These are phyloP conservation scores for Thymus mandschuricus DNA, from an alignment of 257 asterid genomes.

Conservation along the genomic window DNA sequence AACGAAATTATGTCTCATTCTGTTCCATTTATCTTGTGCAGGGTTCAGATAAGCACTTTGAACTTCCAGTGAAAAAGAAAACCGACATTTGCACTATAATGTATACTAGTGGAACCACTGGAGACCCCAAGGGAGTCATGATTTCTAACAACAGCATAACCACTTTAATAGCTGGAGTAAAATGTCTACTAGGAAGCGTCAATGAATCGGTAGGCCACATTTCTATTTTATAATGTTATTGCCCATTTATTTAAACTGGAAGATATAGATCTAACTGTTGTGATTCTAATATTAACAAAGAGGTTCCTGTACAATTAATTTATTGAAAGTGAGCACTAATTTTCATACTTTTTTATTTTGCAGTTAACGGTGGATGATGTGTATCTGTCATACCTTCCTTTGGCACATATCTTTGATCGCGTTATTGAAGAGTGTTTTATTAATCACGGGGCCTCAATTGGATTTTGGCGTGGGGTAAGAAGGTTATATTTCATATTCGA, in stretches of 20 bases:
- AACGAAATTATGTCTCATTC: constrained; percentile 13
- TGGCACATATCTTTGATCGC: constrained; percentile 98
- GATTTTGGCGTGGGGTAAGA: constrained; percentile 99
- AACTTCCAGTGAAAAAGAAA: constrained; percentile 82
- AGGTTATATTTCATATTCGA: constrained; percentile 23
- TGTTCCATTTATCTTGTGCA: constrained; percentile 45
- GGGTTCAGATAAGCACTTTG: constrained; percentile 71
- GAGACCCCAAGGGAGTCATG: constrained; percentile 98
- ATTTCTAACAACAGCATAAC: constrained; percentile 86
- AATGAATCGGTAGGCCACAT: constrained; percentile 65
- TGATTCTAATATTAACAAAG: constrained; percentile 10
- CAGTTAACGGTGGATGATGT: constrained; percentile 79
- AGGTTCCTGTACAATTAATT: constrained; percentile 26
- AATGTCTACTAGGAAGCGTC: constrained; percentile 60
- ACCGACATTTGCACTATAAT: constrained; percentile 91
- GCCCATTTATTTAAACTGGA: constrained; percentile 12
- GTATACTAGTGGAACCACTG: constrained; percentile 99
- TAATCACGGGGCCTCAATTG: constrained; percentile 84
- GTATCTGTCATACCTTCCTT: constrained; percentile 86
- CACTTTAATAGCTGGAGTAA: constrained; percentile 78
- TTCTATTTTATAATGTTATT: constrained; percentile 21
- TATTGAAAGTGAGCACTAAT: constrained; percentile 8
- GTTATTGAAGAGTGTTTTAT: constrained; percentile 83
- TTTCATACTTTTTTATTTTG: constrained; percentile 33
- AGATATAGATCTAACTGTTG: neutral